Evolutionary conservation across 257 asterid genomes (phyloP).

Genomic region (Salvia hispanica): DNA sequence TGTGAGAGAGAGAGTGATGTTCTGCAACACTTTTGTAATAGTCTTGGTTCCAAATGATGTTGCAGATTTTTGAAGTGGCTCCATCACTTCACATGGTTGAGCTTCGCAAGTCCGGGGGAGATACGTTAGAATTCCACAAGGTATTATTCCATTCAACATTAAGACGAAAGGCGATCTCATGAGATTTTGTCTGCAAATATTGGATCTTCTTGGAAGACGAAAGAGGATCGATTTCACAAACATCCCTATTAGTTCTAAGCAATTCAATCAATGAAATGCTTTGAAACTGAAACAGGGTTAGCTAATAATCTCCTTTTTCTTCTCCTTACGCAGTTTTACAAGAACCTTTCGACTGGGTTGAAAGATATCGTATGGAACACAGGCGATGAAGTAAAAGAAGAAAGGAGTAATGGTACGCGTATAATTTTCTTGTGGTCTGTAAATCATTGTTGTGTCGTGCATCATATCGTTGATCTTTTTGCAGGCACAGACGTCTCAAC

Average conservation of each 20-base stretch:
- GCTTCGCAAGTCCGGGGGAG: slow-evolving; percentile 94
- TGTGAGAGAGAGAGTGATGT: neutral
- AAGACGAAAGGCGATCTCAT: neutral
- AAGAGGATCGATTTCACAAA: neutral
- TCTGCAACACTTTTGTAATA: slow-evolving; percentile 11
- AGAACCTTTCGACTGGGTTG: slow-evolving; percentile 82
- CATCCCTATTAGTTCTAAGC: neutral
- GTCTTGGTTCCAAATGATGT: neutral
- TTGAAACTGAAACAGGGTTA: neutral
- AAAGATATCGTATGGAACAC: slow-evolving; percentile 90
- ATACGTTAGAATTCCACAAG: slow-evolving; percentile 92
- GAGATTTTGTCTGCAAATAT: too few species aligned
- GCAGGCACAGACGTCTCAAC: slow-evolving; percentile 27
- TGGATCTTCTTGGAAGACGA: neutral
- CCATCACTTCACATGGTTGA: slow-evolving; percentile 91
- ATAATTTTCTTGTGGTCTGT: neutral
- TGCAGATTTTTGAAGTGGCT: slow-evolving; percentile 87
- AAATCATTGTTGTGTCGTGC: neutral
- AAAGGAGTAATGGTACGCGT: slow-evolving; percentile 45
- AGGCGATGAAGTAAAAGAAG: slow-evolving; percentile 59
- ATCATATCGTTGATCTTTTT: slow-evolving; percentile 8
- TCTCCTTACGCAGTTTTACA: slow-evolving; percentile 62
- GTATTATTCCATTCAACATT: slow-evolving; percentile 33
- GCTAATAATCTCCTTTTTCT: neutral
- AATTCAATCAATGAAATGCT: neutral